Base-by-base conservation (phyloP, 805 yeast genomes). In the Sugiyamaella mastotermitis region DNA sequence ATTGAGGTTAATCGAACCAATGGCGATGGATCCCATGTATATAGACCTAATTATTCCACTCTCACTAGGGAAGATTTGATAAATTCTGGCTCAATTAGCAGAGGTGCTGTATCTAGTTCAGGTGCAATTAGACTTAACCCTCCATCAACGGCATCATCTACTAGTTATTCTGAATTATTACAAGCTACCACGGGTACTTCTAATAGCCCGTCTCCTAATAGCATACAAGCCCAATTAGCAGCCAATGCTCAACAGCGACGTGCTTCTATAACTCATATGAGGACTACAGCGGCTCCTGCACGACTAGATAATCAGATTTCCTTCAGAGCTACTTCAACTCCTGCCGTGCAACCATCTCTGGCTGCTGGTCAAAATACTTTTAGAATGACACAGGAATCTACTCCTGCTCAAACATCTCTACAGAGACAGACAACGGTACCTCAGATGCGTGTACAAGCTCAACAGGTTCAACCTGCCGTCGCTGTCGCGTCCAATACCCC, bases 341-440 rank as follows among this genome's bases (percentile, higher is more conserved):
- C 45, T 3, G 4, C 32, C 6, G 38, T 37, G 10, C 48, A 29
- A 38, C 50, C 34, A 30, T 48, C 31, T 52, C 62, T n/a, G 49
- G 62, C 24, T 58, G 45, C 48, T 19, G 49, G 49, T 21, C 51
- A 47, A 25, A 32, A 27, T 10, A 45, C 48, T 4, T 43, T 45
- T 28, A 14, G 30, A 13, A 27, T 27, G 30, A 27, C 30, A 6
- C 18, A 13, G 8, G n/a, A n/a, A n/a, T n/a, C n/a, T n/a, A 10
- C 15, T 27, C 30, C 15, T 14, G 19, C 28, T 14, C 21, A 28
- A 26, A 10, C 21, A 5, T 26, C 35, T 20, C 25, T 33, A 5
- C 30, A 33, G 10, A 42, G 35, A 26, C 42, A 38, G 24, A 28
- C 38, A n/a, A 32, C 42, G 20, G 38, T 38, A 5, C 48, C 44